These are phyloP conservation scores for Escovopsis sp. DNA, from an alignment of 2,329 filamentous ascomycete genomes.

Conservation along the genomic window DNA sequence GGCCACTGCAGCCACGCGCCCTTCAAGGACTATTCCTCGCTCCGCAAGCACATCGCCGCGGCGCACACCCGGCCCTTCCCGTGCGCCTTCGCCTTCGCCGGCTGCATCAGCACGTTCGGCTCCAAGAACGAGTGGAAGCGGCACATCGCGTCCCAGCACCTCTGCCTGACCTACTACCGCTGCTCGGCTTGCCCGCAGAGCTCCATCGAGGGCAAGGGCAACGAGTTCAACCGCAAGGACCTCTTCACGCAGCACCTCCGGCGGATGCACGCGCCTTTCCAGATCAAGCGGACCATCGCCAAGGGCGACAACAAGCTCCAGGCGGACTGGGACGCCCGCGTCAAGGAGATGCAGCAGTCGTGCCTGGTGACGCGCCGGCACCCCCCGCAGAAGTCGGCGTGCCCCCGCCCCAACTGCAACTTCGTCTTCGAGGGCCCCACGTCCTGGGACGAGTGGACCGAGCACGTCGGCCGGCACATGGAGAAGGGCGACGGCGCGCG, in stretches of 20 bases:
- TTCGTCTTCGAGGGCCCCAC: slow-evolving; percentile 54
- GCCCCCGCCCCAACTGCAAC: slow-evolving; percentile 56
- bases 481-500: slow-evolving; percentile 52
- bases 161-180: slow-evolving; percentile 52
- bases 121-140: slow-evolving; percentile 98
- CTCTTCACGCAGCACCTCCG: slow-evolving; percentile 89
- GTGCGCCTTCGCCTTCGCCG: slow-evolving; percentile 75
- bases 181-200: slow-evolving; percentile 46
- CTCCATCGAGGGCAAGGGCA: slow-evolving; percentile 40
- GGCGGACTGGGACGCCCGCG: slow-evolving; percentile 47
- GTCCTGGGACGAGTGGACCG: slow-evolving; percentile 83
- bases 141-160: slow-evolving; percentile 81
- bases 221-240: slow-evolving; percentile 86
- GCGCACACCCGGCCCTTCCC: slow-evolving; percentile 62
- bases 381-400: slow-evolving; percentile 57
- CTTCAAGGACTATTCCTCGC: slow-evolving; percentile 51
- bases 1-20: slow-evolving; percentile 47
- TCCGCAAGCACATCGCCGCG: slow-evolving; percentile 52
- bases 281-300: slow-evolving; percentile 41
- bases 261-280: slow-evolving; percentile 73
- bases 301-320: slow-evolving; percentile 46
- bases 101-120: slow-evolving; percentile 69
- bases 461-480: slow-evolving; percentile 83
- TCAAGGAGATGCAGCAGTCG: slow-evolving; percentile 55
- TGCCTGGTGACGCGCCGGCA: slow-evolving; percentile 58